phyloP scores from a whole-genome alignment of 495 filamentous ascomycete species.

The Penicillium soppii region DNA sequence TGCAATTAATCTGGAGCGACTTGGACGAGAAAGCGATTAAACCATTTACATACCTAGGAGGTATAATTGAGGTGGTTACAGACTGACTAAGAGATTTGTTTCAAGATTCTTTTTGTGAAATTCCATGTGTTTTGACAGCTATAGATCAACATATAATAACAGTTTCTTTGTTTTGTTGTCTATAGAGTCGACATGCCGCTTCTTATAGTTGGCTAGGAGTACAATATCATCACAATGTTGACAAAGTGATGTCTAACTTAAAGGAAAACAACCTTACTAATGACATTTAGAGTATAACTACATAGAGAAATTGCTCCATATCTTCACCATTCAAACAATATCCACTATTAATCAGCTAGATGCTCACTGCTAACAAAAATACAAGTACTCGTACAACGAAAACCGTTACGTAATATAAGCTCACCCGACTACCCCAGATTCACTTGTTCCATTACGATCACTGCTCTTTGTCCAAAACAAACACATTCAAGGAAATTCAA shows the following conservation, averaged over 20 bases:
- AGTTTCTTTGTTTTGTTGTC: background rate
- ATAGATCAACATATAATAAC: background rate
- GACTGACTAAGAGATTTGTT: conserved; percentile 1
- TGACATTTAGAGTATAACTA: too few relatives aligned
- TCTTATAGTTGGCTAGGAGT: too few relatives aligned
- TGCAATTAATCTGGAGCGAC: conserved; percentile 64
- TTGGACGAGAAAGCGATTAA: conserved; percentile 7
- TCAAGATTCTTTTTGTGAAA: background rate
- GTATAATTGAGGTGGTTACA: background rate
- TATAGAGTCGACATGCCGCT: too few relatives aligned
- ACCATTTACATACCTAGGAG: background rate
- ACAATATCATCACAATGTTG: too few relatives aligned
- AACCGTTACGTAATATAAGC: too few relatives aligned
- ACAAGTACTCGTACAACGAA: too few relatives aligned
- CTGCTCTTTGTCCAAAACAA: background rate
- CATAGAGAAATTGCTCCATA: too few relatives aligned
- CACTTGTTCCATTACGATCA: background rate
- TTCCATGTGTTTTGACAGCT: background rate
- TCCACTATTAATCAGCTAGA: background rate
- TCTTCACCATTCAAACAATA: too few relatives aligned
- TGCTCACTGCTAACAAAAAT: background rate
- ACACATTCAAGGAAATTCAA: too few relatives aligned
- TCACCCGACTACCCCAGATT: conserved; percentile 1
- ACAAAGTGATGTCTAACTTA: too few relatives aligned
- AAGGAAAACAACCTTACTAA: too few relatives aligned